phyloP scores from a whole-genome alignment of 2,329 filamentous ascomycete species.

The Cladophialophora bantiana region DNA sequence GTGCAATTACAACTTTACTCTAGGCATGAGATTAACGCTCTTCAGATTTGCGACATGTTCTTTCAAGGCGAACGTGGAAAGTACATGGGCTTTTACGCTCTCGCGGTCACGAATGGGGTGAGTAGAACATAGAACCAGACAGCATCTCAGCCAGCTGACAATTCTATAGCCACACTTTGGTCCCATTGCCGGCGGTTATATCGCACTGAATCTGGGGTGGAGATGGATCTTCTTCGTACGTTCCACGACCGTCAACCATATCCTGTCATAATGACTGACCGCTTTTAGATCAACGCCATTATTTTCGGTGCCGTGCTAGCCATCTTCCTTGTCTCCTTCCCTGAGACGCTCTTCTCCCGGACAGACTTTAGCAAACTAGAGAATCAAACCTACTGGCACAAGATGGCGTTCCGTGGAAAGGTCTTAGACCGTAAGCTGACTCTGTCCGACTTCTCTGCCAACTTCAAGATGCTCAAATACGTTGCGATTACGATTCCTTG shows the following conservation, averaged over 20 bases:
- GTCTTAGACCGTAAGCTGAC: constrained; percentile 13
- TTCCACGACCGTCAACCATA: background rate
- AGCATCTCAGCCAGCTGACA: background rate
- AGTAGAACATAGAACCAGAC: background rate
- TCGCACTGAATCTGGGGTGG: background rate
- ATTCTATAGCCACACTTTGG: background rate
- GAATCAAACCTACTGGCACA: constrained; percentile 13
- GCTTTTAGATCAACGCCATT: constrained; percentile 12
- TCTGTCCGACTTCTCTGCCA: constrained; percentile 1
- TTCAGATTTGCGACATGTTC: constrained; percentile 1
- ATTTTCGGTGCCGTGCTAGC: constrained; percentile 11
- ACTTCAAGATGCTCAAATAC: constrained; percentile 17
- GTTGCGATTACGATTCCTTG: constrained; percentile 12
- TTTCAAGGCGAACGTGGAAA: constrained; percentile 3
- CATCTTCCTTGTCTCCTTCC: constrained; percentile 16
- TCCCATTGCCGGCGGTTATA: background rate
- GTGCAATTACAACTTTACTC: background rate
- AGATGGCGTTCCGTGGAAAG: constrained; percentile 17
- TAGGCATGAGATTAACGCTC: background rate
- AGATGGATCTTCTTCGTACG: constrained; percentile 4
- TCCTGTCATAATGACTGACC: background rate
- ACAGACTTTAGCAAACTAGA: constrained; percentile 14
- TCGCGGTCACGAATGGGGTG: constrained; percentile 2
- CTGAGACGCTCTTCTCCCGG: constrained; percentile 15
- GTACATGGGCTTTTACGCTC: constrained; percentile 4